A percentile compares a stretch with the other conserved stretches of the same genome.
Conservation (phyloP, 306 rosid species). For the Acacia acuminata region DNA sequence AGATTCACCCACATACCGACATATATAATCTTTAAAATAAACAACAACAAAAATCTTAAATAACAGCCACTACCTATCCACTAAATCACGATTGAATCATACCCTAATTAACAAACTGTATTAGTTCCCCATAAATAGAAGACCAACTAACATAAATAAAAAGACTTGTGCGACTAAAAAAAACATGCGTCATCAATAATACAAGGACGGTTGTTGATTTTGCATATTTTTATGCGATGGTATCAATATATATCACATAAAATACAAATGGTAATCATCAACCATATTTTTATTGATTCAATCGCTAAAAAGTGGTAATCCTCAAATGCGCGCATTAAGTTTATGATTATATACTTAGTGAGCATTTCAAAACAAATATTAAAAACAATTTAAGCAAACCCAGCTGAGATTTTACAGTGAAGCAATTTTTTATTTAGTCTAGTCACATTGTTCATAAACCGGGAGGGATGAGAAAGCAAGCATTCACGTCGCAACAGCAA, state of each 20-base stretch:
- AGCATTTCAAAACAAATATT: background rate
- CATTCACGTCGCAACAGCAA: conserved; percentile 23
- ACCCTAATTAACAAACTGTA: no score
- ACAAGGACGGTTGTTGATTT: no score
- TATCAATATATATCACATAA: no score
- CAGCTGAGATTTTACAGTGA: background rate
- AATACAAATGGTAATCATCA: background rate
- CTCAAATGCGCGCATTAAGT: no score
- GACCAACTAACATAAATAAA: background rate
- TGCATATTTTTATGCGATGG: no score
- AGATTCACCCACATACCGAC: background rate
- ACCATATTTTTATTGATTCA: no score
- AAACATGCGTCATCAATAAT: no score
- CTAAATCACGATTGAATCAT: background rate
- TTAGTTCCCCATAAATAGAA: background rate
- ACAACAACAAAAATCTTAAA: background rate
- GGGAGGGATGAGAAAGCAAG: background rate
- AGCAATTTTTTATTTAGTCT: background rate
- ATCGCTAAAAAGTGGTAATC: no score
- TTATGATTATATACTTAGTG: background rate
- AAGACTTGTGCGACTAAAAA: no score
- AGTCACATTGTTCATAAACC: background rate
- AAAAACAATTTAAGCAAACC: background rate
- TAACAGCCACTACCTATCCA: background rate
- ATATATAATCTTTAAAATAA: background rate